These are phyloP conservation scores for Globisporangium recalcitrans DNA, from an alignment of 352 stramenopile species.

Conservation along the genomic window DNA sequence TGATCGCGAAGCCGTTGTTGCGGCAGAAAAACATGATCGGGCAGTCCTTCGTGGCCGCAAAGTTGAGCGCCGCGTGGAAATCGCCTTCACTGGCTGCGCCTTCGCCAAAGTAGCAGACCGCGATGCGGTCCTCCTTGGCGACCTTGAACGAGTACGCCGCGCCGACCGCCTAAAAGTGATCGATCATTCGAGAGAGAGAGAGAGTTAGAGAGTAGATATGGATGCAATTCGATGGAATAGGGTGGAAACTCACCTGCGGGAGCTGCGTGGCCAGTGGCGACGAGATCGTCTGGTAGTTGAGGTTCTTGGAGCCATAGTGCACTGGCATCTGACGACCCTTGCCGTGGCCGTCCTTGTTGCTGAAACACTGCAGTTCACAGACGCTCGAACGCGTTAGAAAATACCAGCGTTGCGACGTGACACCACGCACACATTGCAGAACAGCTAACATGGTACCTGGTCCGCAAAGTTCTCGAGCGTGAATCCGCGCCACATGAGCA, in stretches of 20 bases:
- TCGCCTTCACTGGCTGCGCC: slow-evolving; percentile 95
- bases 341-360: slow-evolving; percentile 93
- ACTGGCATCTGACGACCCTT: slow-evolving; percentile 98
- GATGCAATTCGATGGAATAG: background rate
- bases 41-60: slow-evolving; percentile 93
- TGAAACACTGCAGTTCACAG: slow-evolving; percentile 82
- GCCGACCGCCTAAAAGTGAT: slow-evolving; percentile 83
- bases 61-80: slow-evolving; percentile 96
- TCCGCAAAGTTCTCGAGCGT: slow-evolving; percentile 96
- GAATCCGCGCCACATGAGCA: slow-evolving; percentile 98
- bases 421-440: background rate
- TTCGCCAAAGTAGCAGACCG: slow-evolving; percentile 97
- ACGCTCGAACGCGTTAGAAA: background rate
- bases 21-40: slow-evolving; percentile 97
- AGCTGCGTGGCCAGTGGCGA: slow-evolving; percentile 97
- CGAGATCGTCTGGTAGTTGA: slow-evolving; percentile 98
- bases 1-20: slow-evolving; percentile 99
- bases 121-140: slow-evolving; percentile 86
- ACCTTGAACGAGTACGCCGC: slow-evolving; percentile 96
- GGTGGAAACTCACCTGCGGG: slow-evolving; percentile 60
- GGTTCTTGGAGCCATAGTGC: slow-evolving; percentile 93
- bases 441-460: slow-evolving; percentile 42
- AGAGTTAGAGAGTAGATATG: background rate
- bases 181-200: background rate
- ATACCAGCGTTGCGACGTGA: background rate